Base-by-base conservation (phyloP, 768 basidiomycete species). In the Lactifluus subvellereus region DNA sequence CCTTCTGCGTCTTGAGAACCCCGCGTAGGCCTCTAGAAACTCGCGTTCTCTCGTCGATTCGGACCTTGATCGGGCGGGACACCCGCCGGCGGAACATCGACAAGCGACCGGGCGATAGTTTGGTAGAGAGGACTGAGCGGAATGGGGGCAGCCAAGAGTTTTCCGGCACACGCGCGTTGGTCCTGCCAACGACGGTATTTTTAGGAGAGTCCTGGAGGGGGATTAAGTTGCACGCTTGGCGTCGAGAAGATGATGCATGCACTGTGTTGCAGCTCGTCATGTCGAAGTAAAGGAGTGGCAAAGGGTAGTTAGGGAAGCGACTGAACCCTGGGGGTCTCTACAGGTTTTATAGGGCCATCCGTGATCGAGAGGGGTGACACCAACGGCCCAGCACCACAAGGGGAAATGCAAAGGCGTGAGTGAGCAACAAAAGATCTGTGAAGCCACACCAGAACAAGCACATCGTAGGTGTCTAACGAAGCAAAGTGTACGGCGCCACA, bases 221-320 rank as follows among this genome's bases (percentile, higher is more conserved):
- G 16, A 6, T 8, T 62, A 37, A 32, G 38, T 40, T 32, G 53
- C 42, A 18, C 1, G 38, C 40, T 32, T 30, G 16, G 18, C 2
- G 50, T 4, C 2, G 27, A 8, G 32, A 32, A 6, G 32, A 22
- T 8, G 22, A 49, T 55, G 32, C 14, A 59, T 53, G 53, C 48
- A 64, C 62, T 20, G 38, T 54, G 30, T 55, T 45, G 32, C 52
- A 3, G 57, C 32, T 59, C 48, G 58, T 59, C 58, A 60, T 64
- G 38, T 60, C 48, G 7, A 32, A 35, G 20, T 18, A 42, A 37
- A 53, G 14, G 20, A 33, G 5, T 59, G 16, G 2, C 33, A 37
- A 47, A 14, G n/a, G 57, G 49, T 33, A 59, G 16, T 54, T 54
- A 47, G 18, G 20, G 40, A 20, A 47, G 6, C 27, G 35, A 48